Conservation (phyloP, 2,329 filamentous ascomycete species). For the Cercospora sp. region DNA sequence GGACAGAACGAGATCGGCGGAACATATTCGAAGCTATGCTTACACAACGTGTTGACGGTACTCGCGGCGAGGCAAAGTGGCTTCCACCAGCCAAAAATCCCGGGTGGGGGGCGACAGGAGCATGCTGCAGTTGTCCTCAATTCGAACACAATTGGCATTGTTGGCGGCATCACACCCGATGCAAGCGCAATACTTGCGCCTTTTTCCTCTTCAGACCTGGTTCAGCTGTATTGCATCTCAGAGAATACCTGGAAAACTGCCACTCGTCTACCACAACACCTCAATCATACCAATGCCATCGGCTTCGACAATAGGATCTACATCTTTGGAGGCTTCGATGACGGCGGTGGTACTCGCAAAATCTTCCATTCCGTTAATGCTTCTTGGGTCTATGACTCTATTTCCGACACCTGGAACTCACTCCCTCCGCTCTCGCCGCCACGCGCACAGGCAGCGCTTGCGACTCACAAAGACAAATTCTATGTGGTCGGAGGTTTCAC, state of each 20-base stretch:
- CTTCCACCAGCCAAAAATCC: neutral
- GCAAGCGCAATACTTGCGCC: neutral
- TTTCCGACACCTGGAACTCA: neutral
- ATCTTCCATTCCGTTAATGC: neutral
- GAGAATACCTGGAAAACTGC: neutral
- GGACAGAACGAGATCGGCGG: too few species aligned
- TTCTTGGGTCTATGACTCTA: neutral
- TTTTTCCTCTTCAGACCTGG: neutral
- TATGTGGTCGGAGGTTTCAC: neutral
- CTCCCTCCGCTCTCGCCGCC: neutral
- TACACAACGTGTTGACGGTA: too few species aligned
- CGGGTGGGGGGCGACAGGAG: neutral
- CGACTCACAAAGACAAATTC: neutral
- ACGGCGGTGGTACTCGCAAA: neutral
- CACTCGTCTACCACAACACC: neutral
- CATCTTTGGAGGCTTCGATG: neutral
- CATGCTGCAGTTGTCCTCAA: neutral
- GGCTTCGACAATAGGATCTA: neutral
- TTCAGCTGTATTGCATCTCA: neutral
- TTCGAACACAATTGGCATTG: neutral
- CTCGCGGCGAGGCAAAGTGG: neutral
- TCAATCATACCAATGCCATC: neutral
- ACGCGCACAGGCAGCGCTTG: neutral
- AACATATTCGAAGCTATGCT: too few species aligned
- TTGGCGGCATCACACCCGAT: neutral